Evolutionary conservation across 495 filamentous ascomycete genomes (phyloP).

Genomic region (Lindgomyces ingoldianus): DNA sequence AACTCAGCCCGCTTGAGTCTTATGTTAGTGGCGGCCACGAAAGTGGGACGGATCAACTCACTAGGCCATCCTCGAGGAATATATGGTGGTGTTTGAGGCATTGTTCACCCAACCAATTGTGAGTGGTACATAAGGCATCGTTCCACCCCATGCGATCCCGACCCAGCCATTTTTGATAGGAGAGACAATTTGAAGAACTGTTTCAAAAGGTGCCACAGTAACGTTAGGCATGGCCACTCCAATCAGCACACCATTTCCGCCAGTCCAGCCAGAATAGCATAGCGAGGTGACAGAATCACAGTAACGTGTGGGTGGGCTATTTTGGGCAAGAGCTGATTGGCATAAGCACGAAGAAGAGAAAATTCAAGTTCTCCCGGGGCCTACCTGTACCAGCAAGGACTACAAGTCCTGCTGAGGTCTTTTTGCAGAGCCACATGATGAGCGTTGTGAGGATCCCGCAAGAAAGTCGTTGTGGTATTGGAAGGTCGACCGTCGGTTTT

Average conservation of each 20-base stretch:
- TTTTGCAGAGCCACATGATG: constrained; percentile 18
- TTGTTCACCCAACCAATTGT: constrained; percentile 33
- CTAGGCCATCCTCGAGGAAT: constrained; percentile 34
- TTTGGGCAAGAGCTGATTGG: constrained; percentile 1
- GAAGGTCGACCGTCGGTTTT: constrained; percentile 22
- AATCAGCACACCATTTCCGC: constrained; percentile 25
- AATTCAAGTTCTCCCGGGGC: background rate
- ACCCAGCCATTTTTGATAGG: constrained; percentile 35
- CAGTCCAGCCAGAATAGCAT: constrained; percentile 28
- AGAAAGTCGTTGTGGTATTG: constrained; percentile 6
- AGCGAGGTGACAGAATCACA: constrained; percentile 26
- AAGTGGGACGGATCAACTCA: constrained; percentile 3
- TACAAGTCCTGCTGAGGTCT: background rate
- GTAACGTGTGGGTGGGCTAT: constrained; percentile 14
- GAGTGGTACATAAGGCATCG: constrained; percentile 33
- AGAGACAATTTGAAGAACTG: constrained; percentile 32
- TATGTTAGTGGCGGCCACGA: background rate
- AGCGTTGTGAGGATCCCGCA: background rate
- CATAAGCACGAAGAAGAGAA: constrained; percentile 1
- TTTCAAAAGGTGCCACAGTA: constrained; percentile 20
- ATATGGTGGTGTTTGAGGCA: constrained; percentile 25
- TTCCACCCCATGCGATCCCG: constrained; percentile 34
- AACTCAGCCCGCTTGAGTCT: constrained; percentile 21
- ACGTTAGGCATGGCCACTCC: constrained; percentile 28
- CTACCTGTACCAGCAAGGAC: constrained; percentile 19